phyloP scores from a whole-genome alignment of 495 filamentous ascomycete genomes.

The Polyplosphaeria fusca region DNA sequence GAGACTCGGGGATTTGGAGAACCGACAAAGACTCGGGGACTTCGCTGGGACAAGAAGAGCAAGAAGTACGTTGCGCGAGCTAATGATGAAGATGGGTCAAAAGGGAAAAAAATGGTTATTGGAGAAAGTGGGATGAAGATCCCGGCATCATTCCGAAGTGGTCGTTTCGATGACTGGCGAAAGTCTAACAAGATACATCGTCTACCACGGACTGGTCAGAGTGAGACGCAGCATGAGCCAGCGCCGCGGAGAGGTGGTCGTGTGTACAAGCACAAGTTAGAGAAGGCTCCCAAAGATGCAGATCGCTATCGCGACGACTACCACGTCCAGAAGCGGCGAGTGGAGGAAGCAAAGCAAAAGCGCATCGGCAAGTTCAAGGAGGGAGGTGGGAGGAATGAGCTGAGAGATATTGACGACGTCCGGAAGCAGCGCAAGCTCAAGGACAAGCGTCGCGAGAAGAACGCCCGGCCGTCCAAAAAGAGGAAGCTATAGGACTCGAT shows the following conservation, averaged over 20 bases:
- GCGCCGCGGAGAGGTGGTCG: conserved; percentile 37
- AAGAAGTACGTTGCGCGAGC: conserved; percentile 87
- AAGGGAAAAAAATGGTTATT: conserved; percentile 75
- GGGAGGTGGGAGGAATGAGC: conserved; percentile 67
- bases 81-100: conserved; percentile 93
- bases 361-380: conserved; percentile 68
- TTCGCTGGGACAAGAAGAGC: conserved; percentile 95
- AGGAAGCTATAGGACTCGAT: conserved; percentile 41
- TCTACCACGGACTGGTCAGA: conserved; percentile 77
- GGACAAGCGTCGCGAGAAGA: conserved; percentile 80
- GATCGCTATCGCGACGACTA: conserved; percentile 89
- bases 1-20: conserved; percentile 71
- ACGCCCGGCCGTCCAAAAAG: conserved; percentile 77
- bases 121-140: conserved; percentile 96
- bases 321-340: conserved; percentile 83
- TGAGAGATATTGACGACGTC: conserved; percentile 80
- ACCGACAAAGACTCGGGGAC: conserved; percentile 60
- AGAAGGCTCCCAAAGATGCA: conserved; percentile 85
- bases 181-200: conserved; percentile 74
- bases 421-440: conserved; percentile 71
- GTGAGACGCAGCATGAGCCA: conserved; percentile 55
- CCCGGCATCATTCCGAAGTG: conserved; percentile 84
- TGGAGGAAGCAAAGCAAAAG: conserved; percentile 81
- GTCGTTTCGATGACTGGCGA: conserved; percentile 89
- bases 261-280: conserved; percentile 73